Base-by-base conservation (phyloP, 2,329 filamentous ascomycete genomes). In the Coniochaeta sp. region DNA sequence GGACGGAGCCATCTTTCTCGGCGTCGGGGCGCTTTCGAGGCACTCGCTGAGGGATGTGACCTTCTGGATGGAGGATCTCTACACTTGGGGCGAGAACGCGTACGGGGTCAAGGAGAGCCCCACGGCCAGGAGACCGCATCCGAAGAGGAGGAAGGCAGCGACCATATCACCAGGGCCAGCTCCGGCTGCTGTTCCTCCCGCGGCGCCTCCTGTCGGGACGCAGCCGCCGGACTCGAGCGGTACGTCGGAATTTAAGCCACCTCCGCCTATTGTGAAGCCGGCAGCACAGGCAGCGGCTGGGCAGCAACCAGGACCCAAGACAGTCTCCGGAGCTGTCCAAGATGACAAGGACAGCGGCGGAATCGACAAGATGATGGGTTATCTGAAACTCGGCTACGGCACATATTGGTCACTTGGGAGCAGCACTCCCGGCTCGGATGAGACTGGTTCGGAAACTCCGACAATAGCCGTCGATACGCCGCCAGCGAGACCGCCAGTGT, bases 21-120 rank as follows among this genome's bases (percentile, higher is more conserved):
- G 93, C 0, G 81, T 88, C 1, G 91, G 91, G 3, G 83, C 85
- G 8, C 72, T 98, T 52, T 88, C 89, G 14, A 81, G 86, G 59
- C 81, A 81, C 19, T 93, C 91, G 0, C 69, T 96, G 54, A 81
- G 86, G 55, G 86, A 89, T 66, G 71, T 97, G 28, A 88, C 89
- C 1, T 84, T 89, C 59, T 98, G 93, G 93, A 88, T 95, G 81
- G 90, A 96, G 72, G 89, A 90, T 68, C 81, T 97, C 2, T 96
- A 95, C 72, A 87, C 81, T 32, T 91, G 91, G 79, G 93, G 93
- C 2, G 86, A 90, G 58, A 82, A 89, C 68, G 87, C 93, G 2
- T 98, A 96, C 70, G 93, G 93, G 4, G 84, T 97, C 7, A 83
- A 84, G 58, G 89, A 96, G 38, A 92, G 91, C 65, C 89, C 91